Conservation (phyloP, 352 stramenopile species). For the Pythium periplocum region DNA sequence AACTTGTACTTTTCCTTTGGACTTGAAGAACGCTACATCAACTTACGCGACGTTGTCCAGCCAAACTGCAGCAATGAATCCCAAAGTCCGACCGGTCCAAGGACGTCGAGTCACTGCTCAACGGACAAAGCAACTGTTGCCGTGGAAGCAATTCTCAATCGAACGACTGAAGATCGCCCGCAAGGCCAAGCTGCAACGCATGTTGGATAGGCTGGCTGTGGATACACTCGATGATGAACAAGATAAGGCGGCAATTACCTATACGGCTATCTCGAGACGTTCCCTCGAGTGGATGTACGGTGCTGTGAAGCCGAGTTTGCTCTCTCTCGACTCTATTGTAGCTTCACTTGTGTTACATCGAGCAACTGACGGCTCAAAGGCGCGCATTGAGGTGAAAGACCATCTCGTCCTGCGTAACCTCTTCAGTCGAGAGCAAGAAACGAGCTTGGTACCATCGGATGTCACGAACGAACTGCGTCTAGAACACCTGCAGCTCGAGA, state of each 20-base stretch:
- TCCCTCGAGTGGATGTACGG: too few relatives aligned
- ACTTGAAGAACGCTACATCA: too few relatives aligned
- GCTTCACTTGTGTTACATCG: too few relatives aligned
- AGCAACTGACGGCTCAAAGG: too few relatives aligned
- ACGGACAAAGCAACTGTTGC: slow-evolving; percentile 38
- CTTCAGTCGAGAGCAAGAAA: slow-evolving; percentile 5
- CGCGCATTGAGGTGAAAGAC: neutral
- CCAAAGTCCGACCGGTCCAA: too few relatives aligned
- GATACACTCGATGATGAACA: slow-evolving; percentile 19
- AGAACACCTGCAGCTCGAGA: slow-evolving; percentile 32
- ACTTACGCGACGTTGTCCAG: too few relatives aligned
- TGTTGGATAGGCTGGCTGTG: slow-evolving; percentile 8
- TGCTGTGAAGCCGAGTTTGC: too few relatives aligned
- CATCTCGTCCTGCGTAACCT: slow-evolving; percentile 6
- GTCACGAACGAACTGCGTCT: slow-evolving; percentile 16
- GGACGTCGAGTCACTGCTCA: slow-evolving; percentile 8
- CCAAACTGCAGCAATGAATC: too few relatives aligned
- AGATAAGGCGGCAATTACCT: neutral
- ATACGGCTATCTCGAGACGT: too few relatives aligned
- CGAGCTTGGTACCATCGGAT: slow-evolving; percentile 3
- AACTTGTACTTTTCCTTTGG: too few relatives aligned
- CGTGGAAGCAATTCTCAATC: slow-evolving; percentile 56
- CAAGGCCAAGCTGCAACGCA: neutral
- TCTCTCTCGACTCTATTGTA: too few relatives aligned
- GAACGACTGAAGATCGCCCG: slow-evolving; percentile 38